Conservation (phyloP, 495 filamentous ascomycete species). For the Aspergillus egyptiacus region DNA sequence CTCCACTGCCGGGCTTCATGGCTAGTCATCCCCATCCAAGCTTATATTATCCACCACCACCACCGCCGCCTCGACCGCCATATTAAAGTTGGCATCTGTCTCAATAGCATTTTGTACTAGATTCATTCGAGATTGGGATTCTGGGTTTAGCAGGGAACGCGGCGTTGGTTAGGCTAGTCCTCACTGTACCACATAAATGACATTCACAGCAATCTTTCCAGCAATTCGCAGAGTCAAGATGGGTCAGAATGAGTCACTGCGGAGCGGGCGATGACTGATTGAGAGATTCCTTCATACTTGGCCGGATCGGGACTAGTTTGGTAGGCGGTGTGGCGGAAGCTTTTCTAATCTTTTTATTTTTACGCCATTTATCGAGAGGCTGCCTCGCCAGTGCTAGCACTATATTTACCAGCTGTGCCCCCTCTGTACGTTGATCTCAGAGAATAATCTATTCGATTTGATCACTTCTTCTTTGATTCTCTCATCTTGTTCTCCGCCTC, state of each 20-base stretch:
- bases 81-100: slow-evolving; percentile 10
- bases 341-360: slow-evolving; percentile 15
- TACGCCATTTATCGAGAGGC: neutral
- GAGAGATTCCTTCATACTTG: neutral
- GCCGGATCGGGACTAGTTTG: slow-evolving; percentile 18
- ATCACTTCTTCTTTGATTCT: neutral
- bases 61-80: slow-evolving; percentile 18
- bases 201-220: slow-evolving; percentile 1
- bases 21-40: slow-evolving; percentile 19
- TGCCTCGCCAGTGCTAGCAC: neutral
- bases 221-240: slow-evolving; percentile 8
- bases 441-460: neutral
- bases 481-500: neutral
- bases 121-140: slow-evolving; percentile 6
- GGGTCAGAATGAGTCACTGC: slow-evolving; percentile 19
- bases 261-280: neutral
- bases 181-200: slow-evolving; percentile 8
- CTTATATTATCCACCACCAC: slow-evolving; percentile 21
- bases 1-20: slow-evolving; percentile 30
- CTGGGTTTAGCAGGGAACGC: neutral
- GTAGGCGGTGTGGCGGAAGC: slow-evolving; percentile 9
- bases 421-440: neutral
- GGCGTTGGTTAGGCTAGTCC: slow-evolving; percentile 3
- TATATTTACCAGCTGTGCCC: neutral
- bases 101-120: slow-evolving; percentile 5